Percentiles rank a stretch among this genome's conserved stretches.
Evolutionary conservation across 192 early-diverging fungal species (phyloP).

Genomic region (Entomortierella parvispora): DNA sequence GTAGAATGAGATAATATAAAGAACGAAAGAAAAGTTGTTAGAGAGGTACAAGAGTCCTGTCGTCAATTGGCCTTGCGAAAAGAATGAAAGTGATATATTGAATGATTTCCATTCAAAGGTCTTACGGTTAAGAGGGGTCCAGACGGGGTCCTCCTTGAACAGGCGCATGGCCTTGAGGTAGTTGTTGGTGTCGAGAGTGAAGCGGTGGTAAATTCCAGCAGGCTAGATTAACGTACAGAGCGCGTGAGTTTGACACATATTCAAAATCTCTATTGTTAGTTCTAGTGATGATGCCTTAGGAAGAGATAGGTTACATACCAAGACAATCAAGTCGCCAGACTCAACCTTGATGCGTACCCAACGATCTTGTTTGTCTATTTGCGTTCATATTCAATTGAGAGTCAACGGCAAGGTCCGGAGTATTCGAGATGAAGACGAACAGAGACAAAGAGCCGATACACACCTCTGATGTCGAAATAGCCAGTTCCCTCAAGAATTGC

Average conservation of each 20-base stretch:
- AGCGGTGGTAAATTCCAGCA: slow-evolving; percentile 96
- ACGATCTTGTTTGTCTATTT: slow-evolving; percentile 59
- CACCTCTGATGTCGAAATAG: slow-evolving; percentile 89
- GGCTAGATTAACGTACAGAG: slow-evolving; percentile 62
- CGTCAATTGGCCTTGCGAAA: slow-evolving; percentile 43
- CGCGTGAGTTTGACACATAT: background rate
- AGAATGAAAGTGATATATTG: background rate
- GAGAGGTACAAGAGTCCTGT: background rate
- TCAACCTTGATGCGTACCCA: slow-evolving; percentile 91
- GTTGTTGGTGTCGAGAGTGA: slow-evolving; percentile 89
- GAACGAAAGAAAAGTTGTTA: slow-evolving; percentile 1
- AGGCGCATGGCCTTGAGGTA: slow-evolving; percentile 89
- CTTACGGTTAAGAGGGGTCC: slow-evolving; percentile 82
- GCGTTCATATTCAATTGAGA: slow-evolving; percentile 21
- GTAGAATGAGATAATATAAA: background rate
- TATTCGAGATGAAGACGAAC: background rate
- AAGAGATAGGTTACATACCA: slow-evolving; percentile 60
- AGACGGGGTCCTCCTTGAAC: slow-evolving; percentile 85
- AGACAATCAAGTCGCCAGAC: slow-evolving; percentile 83
- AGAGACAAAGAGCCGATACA: background rate
- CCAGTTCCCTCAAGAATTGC: slow-evolving; percentile 90
- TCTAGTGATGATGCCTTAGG: too few relatives aligned
- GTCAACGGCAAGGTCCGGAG: background rate
- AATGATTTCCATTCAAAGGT: background rate
- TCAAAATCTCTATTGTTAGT: too few relatives aligned